A percentile compares a stretch with the other conserved stretches of the same genome.
Conservation (phyloP, 164 flowering plant genomes). For the Magnolia officinalis region DNA sequence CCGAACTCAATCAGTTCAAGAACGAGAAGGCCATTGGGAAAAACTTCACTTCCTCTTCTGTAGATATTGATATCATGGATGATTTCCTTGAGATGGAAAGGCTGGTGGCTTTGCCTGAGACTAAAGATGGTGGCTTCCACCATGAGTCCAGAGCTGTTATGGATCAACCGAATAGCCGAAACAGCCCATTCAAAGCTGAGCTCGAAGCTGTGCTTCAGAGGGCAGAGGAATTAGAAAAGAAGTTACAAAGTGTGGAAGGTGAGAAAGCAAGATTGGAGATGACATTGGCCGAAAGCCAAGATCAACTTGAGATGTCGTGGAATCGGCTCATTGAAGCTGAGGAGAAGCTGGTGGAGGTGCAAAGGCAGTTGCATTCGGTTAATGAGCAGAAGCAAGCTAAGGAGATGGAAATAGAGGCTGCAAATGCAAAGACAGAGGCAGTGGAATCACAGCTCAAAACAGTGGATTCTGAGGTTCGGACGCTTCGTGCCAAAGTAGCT, state of each 20-base stretch:
- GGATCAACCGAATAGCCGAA: constrained; percentile 17
- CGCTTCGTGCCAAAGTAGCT: constrained; percentile 38
- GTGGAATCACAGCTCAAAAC: constrained; percentile 45
- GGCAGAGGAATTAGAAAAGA: constrained; percentile 44
- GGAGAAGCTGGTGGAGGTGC: constrained; percentile 44
- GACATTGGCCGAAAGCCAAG: constrained; percentile 38
- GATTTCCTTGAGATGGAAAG: constrained; percentile 97
- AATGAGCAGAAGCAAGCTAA: constrained; percentile 37
- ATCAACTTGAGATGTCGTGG: constrained; percentile 29
- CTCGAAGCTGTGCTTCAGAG: constrained; percentile 35
- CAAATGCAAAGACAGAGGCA: constrained; percentile 16
- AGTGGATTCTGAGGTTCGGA: constrained; percentile 45
- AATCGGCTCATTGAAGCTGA: constrained; percentile 43
- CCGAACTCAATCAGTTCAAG: constrained; percentile 64
- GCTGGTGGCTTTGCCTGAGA: constrained; percentile 61
- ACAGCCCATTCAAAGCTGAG: constrained; percentile 33
- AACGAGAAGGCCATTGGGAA: constrained; percentile 35
- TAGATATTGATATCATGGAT: constrained; percentile 75
- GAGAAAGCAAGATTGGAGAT: constrained; percentile 45
- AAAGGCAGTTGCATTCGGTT: constrained; percentile 37
- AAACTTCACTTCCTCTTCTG: constrained; percentile 23
- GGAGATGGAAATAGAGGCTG: constrained; percentile 20
- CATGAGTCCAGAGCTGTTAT: constrained; percentile 23
- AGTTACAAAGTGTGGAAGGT: constrained; percentile 34
- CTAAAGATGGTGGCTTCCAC: constrained; percentile 18